A percentile compares a stretch with the other conserved stretches of the same genome.
Evolutionary conservation across 495 filamentous ascomycete species (phyloP).

Genomic region (Pseudoneurospora amorphoporcata): DNA sequence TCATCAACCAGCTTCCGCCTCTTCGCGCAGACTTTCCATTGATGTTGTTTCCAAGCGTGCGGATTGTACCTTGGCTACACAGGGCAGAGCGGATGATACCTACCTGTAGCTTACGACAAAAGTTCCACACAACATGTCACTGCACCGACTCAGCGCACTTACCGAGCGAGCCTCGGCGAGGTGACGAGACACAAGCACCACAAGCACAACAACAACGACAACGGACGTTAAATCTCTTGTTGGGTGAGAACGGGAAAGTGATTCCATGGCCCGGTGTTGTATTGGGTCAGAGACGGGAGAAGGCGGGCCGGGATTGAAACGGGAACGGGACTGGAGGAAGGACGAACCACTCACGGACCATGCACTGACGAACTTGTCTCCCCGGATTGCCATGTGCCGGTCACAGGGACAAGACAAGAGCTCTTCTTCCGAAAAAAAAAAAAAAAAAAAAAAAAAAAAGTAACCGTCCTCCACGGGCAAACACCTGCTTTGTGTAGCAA

Average conservation of each 20-base stretch:
- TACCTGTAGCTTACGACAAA: background rate
- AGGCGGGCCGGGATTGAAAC: background rate
- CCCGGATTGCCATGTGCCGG: background rate
- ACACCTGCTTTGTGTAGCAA: background rate
- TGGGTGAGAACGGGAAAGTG: background rate
- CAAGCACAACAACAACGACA: background rate
- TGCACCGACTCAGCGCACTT: background rate
- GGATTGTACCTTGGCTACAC: background rate
- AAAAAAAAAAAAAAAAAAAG: background rate
- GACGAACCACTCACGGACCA: background rate
- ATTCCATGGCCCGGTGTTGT: background rate
- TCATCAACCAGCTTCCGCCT: background rate
- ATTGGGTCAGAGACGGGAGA: background rate
- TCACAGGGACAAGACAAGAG: background rate
- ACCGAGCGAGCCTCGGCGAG: background rate
- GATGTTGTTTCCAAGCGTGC: background rate
- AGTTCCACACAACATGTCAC: background rate
- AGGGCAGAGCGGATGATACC: too few relatives aligned
- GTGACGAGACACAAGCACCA: background rate
- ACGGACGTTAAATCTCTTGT: background rate
- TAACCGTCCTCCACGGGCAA: background rate
- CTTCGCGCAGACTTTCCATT: background rate
- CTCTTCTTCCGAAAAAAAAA: too few relatives aligned
- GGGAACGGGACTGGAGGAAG: background rate
- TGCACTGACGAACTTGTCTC: background rate